Evolutionary conservation across 306 rosid species (phyloP), one percentile per base, ranked within the genome.

Genomic region (Citrullus mucosospermus): DNA sequence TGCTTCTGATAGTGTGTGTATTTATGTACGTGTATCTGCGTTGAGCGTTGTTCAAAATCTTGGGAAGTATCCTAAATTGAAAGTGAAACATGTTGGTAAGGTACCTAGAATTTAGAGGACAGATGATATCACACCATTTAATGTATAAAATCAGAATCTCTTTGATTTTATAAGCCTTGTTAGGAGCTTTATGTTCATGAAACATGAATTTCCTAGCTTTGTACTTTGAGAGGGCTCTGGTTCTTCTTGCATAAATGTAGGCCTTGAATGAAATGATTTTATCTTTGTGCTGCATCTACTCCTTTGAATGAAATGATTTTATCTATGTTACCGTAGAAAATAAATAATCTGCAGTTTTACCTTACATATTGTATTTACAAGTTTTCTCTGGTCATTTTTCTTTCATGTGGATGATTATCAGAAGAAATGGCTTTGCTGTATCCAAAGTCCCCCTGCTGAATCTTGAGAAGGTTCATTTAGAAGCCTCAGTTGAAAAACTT

Each of bases 391-490:
- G 28, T 1, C 7, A 34, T 73, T 34, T 74, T 54, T 74, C 55
- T 30, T 30, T 54, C 30, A 34, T 32, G 62, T 74, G 78, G 78
- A 30, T 74, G 78, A 53, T 53, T 74, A 50, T 53, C 78, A 74
- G 78, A 74, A 74, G 78, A 74, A 74, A 74, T 74, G 78, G 78
- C 78, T 74, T 74, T 74, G 78, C 78, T 74, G 78, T 74, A 74
- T 74, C 44, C 78, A 74, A 11, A 54, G 50, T 10, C 59, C 78
- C 50, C 62, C 78, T 34, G 78, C 78, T 74, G 78, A 74, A 36
- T 74, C 78, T 53, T 74, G 48, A 74, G 78, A 74, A 74, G 78
- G 78, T 74, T 74, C 43, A 48, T 74, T 32, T 30, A 74, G 78
- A 34, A 34, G 78, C 63, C 25, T 28, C 63, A 11, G 78, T 74